Conservation (phyloP, 1,284 basidiomycete species). For the Puccinia hordei region DNA sequence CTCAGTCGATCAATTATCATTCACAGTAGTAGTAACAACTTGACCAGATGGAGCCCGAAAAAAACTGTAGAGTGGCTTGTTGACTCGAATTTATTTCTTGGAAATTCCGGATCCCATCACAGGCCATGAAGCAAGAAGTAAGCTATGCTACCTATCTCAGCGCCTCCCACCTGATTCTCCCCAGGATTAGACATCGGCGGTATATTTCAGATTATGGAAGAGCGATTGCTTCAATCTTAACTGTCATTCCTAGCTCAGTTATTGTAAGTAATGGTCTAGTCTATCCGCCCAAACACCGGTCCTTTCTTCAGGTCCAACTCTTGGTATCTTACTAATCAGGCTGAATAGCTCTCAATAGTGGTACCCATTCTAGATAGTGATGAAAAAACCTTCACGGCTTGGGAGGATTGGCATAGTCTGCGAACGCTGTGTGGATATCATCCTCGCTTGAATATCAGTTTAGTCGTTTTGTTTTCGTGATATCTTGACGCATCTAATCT, state of each 20-base stretch:
- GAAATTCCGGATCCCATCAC: constrained; percentile 6
- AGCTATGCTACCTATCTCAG: constrained; percentile 90
- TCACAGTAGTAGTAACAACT: background rate
- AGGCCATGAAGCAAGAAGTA: constrained; percentile 92
- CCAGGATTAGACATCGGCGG: constrained; percentile 81
- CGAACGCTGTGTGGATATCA: constrained; percentile 84
- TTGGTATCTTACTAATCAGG: background rate
- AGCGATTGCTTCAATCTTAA: constrained; percentile 75
- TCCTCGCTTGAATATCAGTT: constrained; percentile 65
- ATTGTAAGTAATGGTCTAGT: constrained; percentile 47
- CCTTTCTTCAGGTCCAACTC: constrained; percentile 25
- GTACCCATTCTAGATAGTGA: constrained; percentile 33
- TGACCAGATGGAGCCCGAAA: background rate
- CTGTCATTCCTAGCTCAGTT: constrained; percentile 61
- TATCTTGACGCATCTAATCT: constrained; percentile 2
- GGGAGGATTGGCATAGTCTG: constrained; percentile 98
- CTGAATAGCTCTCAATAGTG: constrained; percentile 33
- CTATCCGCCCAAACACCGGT: constrained; percentile 56
- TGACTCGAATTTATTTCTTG: constrained; percentile 36
- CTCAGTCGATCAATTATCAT: background rate
- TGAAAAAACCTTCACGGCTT: constrained; percentile 63
- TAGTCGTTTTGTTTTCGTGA: background rate
- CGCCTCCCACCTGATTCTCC: constrained; percentile 79
- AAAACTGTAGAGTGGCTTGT: background rate
- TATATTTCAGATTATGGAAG: constrained; percentile 89